These are phyloP conservation scores for Myrica gale DNA, from an alignment of 306 rosid genomes.

Conservation along the genomic window DNA sequence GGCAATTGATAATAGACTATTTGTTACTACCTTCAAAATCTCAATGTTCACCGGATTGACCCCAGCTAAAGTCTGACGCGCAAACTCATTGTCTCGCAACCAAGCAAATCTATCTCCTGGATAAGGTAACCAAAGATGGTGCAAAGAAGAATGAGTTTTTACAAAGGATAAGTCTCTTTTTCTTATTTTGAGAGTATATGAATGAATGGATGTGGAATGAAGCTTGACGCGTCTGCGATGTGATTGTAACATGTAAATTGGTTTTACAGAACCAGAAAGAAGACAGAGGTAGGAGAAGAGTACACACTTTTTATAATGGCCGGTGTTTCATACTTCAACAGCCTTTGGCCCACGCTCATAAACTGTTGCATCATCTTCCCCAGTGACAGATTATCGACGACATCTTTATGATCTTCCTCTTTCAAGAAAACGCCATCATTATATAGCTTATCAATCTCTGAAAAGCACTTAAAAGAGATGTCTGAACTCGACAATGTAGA, in stretches of 20 bases:
- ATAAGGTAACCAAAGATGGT: conserved; percentile 1
- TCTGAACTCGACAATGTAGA: conserved; percentile 76
- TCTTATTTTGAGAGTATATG: not conserved
- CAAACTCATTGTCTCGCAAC: conserved; percentile 91
- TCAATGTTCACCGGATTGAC: conserved; percentile 93
- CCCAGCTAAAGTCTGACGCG: conserved; percentile 85
- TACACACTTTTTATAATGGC: conserved; percentile 62
- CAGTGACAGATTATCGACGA: conserved; percentile 28
- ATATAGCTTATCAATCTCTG: conserved; percentile 86
- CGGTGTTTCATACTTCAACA: conserved; percentile 79
- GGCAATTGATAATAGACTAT: not conserved
- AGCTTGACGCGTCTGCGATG: not conserved
- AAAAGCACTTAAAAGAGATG: conserved; percentile 75
- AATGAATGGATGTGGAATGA: conserved; percentile 12
- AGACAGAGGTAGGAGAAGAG: not conserved
- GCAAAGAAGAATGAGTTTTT: conserved; percentile 11
- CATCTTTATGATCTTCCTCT: conserved; percentile 51
- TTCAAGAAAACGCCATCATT: conserved; percentile 63
- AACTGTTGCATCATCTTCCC: conserved; percentile 60
- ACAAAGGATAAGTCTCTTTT: not conserved
- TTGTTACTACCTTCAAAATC: conserved; percentile 61
- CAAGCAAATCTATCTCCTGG: conserved; percentile 85
- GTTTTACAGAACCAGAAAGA: not conserved
- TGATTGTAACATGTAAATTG: conserved; percentile 3
- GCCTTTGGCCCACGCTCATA: conserved; percentile 46